These are phyloP conservation scores for Medicago ruthenica DNA, from an alignment of 306 rosid species.

Conservation along the genomic window DNA sequence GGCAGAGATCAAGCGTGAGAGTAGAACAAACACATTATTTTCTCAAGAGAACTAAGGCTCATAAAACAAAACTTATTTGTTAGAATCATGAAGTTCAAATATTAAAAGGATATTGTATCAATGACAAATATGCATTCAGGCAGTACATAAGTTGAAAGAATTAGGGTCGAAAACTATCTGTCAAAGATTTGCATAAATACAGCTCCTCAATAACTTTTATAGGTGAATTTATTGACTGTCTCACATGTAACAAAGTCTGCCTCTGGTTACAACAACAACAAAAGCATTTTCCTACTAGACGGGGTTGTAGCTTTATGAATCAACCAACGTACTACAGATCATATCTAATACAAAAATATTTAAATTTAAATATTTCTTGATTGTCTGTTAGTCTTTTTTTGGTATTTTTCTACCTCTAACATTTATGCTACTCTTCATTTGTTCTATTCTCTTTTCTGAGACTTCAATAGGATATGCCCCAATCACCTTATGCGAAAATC, in stretches of 20 bases:
- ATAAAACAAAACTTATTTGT: background rate
- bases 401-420: too few relatives aligned
- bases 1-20: slow-evolving; percentile 25
- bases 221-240: slow-evolving; percentile 18
- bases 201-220: background rate
- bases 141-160: background rate
- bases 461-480: background rate
- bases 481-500: background rate
- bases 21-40: slow-evolving; percentile 26
- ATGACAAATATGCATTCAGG: slow-evolving; percentile 29
- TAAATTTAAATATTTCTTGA: too few relatives aligned
- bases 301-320: too few relatives aligned
- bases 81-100: slow-evolving; percentile 10
- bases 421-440: background rate
- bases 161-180: slow-evolving; percentile 21
- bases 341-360: too few relatives aligned
- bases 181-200: slow-evolving; percentile 4
- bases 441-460: background rate
- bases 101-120: slow-evolving; percentile 7
- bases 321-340: too few relatives aligned
- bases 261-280: too few relatives aligned
- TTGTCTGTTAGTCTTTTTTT: too few relatives aligned
- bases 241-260: slow-evolving; percentile 4
- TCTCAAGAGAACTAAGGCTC: slow-evolving; percentile 10
- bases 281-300: too few relatives aligned